Percentiles rank a stretch among this genome's conserved stretches.
phyloP scores from a whole-genome alignment of 2,329 filamentous ascomycete genomes.

The Hypomyces rosellus region DNA sequence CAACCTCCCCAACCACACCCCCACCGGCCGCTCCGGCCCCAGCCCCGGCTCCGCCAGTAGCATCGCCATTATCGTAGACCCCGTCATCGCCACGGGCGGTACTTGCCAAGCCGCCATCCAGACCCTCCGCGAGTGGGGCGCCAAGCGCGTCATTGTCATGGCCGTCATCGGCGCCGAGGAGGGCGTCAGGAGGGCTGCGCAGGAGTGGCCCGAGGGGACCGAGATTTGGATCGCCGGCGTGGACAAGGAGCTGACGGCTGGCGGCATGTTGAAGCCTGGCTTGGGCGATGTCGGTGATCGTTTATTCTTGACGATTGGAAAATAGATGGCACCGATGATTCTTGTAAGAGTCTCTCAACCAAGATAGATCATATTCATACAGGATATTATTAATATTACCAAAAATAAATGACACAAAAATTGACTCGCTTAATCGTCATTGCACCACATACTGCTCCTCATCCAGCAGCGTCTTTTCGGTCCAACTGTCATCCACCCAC shows the following conservation, averaged over 20 bases:
- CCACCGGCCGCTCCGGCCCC: slow-evolving; percentile 21
- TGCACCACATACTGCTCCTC: slow-evolving; percentile 56
- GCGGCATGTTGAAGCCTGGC: slow-evolving; percentile 86
- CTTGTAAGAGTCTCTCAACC: no score
- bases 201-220: slow-evolving; percentile 69
- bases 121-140: slow-evolving; percentile 84
- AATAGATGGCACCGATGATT: slow-evolving; percentile 38
- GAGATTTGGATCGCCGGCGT: slow-evolving; percentile 79
- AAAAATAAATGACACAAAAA: not conserved
- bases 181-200: slow-evolving; percentile 66
- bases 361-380: not conserved
- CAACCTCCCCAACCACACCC: slow-evolving; percentile 74
- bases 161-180: slow-evolving; percentile 65
- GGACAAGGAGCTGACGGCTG: slow-evolving; percentile 65
- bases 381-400: not conserved
- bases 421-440: slow-evolving; percentile 1
- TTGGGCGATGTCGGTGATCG: slow-evolving; percentile 87
- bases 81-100: slow-evolving; percentile 87
- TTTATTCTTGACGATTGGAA: slow-evolving; percentile 82
- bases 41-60: slow-evolving; percentile 32
- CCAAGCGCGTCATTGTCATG: slow-evolving; percentile 71
- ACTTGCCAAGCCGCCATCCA: slow-evolving; percentile 87
- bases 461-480: slow-evolving; percentile 68
- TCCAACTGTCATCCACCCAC: slow-evolving; percentile 81
- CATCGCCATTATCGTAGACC: slow-evolving; percentile 81